Evolutionary conservation across 345 rosid species (phyloP), one percentile per base, ranked within the genome.

Genomic region (Dipteronia dyeriana): DNA sequence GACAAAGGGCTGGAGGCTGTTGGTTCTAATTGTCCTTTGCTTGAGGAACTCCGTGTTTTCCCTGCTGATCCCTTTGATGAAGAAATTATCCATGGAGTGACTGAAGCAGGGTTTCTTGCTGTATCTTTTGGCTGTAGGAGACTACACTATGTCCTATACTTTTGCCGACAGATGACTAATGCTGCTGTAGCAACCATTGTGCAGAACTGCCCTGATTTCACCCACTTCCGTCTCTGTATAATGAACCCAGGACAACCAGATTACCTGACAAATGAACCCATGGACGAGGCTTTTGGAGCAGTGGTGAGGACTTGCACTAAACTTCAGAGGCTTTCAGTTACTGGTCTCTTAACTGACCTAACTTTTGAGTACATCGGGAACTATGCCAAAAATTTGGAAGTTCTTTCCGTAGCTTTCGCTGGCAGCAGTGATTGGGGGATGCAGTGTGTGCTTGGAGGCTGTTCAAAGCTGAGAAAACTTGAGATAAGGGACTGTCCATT

Each of bases 401-500:
- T 90, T 3, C 92, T 91, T 64, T 91, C 94, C 0, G 89, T 91
- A 72, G 94, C 94, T 76, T 91, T 91, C 85, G 94, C 94, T 16
- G 94, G 94, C 23, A 83, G 85, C 59, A 89, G 94, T 74, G 94
- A 89, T 68, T 43, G 80, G 89, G 94, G 90, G 61, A 89, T 91
- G 94, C 91, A 91, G 66, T 87, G 81, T 71, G 87, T 91, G 70
- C 77, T 91, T 61, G 75, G 49, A 53, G 94, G 94, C 47, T 91
- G 94, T 78, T 79, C 90, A 57, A 91, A 87, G 79, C 74, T 91
- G 73, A 87, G 90, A 78, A 91, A 85, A 79, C 91, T 91, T 25
- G 94, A 90, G 83, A 90, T 90, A 57, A 85, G 94, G 88, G 95
- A 91, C 64, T 89, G 92, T 67, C 95, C 92, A 31, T 91, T 91